Evolutionary conservation across 148 eudicot genomes (phyloP), one percentile per base, ranked within the genome.

Genomic region (Cornus florida): DNA sequence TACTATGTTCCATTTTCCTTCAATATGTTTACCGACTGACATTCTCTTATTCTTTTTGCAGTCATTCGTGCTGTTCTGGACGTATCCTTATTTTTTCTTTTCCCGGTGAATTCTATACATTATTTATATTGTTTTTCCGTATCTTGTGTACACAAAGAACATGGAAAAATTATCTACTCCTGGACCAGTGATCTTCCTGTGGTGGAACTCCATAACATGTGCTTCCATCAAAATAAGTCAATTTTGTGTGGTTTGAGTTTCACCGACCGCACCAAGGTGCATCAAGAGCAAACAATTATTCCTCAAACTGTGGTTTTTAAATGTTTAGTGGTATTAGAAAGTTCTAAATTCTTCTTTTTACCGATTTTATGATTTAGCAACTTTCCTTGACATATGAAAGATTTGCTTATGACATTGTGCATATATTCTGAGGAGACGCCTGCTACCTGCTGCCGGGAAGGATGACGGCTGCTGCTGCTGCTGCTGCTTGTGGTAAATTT

Each of bases 41-140:
- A 28, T 74, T 50, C 3, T 87, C 65, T 82, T 78, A 77, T 67
- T 50, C 70, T 85, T 84, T 84, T 69, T 92, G 97, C 94, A 95
- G 98, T 95, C 98, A 10, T 95, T 95, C 77, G 98, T 95, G 94
- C 94, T 95, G 79, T 93, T 95, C 84, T 92, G 98, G 98, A 90
- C 98, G 98, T 93, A 93, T 92, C 98, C 98, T 93, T 88, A 83
- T 84, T 75, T 20, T 4, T 48, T 77, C 14, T 69, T 23, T 20
- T 28, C 39, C n/a, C 46, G 38, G 22, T 28, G 24, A n/a, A 48
- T 57, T 24, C 72, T 16, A 66, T 24, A 31, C 8, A 43, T 43
- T 70, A 17, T 67, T 67, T 67, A 2, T 31, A 67, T 11, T 23
- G 24, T n/a, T n/a, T 12, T 24, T 46, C 28, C 28, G 28, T 28